Evolutionary conservation across 1,139 yeast genomes (phyloP).

Genomic region (Suhomyces taliae): DNA sequence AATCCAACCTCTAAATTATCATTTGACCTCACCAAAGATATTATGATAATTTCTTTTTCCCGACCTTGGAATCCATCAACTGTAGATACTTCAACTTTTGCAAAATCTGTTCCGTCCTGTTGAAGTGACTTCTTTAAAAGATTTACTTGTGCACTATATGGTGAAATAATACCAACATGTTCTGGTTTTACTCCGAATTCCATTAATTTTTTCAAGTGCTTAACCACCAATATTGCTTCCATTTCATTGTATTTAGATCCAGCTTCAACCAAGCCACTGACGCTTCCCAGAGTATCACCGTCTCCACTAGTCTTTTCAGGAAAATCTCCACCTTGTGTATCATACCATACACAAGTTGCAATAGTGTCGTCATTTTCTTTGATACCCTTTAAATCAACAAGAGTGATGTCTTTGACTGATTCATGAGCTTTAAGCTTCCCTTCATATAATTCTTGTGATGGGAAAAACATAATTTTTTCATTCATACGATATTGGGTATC

Average conservation of each 20-base stretch:
- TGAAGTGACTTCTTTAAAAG: constrained; percentile 49
- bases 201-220: constrained; percentile 55
- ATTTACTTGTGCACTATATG: constrained; percentile 85
- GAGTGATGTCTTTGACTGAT: constrained; percentile 52
- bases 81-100: constrained; percentile 39
- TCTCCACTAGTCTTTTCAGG: constrained; percentile 55
- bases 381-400: constrained; percentile 59
- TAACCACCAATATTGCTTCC: constrained; percentile 61
- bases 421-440: constrained; percentile 62
- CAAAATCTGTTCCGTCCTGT: constrained; percentile 17
- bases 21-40: constrained; percentile 64
- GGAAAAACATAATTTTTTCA: constrained; percentile 70
- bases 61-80: constrained; percentile 57
- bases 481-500: constrained; percentile 90
- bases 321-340: constrained; percentile 88
- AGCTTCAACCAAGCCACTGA: constrained; percentile 13
- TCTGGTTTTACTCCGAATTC: constrained; percentile 46
- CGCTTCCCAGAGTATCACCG: constrained; percentile 18
- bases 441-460: constrained; percentile 67
- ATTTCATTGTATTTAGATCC: constrained; percentile 70
- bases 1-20: constrained; percentile 53
- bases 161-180: constrained; percentile 81
- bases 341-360: constrained; percentile 66
- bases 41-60: constrained; percentile 57
- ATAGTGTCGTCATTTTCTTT: constrained; percentile 36